Conservation (phyloP, 2,329 filamentous ascomycete genomes). For the Fusarium papillatum region DNA sequence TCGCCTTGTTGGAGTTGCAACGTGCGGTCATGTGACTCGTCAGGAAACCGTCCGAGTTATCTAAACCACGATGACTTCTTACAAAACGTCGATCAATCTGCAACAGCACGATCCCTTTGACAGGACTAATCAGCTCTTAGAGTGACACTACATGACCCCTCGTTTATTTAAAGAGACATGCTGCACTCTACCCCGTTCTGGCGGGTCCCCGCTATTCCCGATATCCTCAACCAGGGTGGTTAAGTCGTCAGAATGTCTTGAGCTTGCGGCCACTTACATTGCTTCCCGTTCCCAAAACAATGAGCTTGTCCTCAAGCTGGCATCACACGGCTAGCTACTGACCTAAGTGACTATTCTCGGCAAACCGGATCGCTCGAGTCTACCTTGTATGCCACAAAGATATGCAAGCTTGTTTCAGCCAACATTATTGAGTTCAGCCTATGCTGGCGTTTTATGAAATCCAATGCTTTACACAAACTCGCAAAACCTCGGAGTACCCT, state of each 20-base stretch:
- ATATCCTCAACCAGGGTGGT: not conserved
- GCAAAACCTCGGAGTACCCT: not conserved
- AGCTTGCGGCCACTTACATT: conserved; percentile 5
- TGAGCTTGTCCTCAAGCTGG: not conserved
- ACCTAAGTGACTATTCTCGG: not conserved
- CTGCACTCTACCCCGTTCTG: conserved; percentile 11
- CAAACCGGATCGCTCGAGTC: not conserved
- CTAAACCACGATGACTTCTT: not conserved
- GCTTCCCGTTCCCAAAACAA: not conserved
- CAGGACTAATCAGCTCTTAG: not conserved
- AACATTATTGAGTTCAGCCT: not conserved
- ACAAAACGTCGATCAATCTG: conserved; percentile 25
- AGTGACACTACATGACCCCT: conserved; percentile 4
- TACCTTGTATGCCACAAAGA: not conserved
- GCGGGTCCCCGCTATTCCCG: conserved; percentile 8
- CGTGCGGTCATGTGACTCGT: not conserved
- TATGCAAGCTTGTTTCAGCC: not conserved
- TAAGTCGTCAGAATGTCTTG: conserved; percentile 9
- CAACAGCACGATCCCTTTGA: conserved; percentile 19
- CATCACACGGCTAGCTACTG: not conserved
- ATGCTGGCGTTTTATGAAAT: not conserved
- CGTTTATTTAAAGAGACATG: conserved; percentile 24
- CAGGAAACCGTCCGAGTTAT: not conserved
- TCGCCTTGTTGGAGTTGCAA: not conserved
- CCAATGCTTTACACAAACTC: not conserved